phyloP scores from a whole-genome alignment of 2,329 filamentous ascomycete species.

The Colletotrichum lindemuthianum region DNA sequence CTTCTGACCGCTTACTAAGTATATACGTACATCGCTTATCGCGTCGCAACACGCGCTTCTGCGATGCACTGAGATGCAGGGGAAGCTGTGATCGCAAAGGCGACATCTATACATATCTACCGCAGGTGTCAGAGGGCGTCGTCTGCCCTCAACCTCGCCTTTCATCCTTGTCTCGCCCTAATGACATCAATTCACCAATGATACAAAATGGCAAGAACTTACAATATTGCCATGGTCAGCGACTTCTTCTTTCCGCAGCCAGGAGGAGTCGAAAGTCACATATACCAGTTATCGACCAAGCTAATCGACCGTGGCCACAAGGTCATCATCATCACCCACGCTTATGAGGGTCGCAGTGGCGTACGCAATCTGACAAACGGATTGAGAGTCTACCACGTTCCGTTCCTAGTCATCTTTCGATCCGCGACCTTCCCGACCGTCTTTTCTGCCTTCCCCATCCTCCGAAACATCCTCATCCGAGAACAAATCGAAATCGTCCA shows the following conservation, averaged over 20 bases:
- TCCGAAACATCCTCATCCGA: conserved; percentile 93
- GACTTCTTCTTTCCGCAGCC: conserved; percentile 99
- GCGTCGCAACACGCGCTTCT: background rate
- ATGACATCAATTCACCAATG: background rate
- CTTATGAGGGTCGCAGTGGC: conserved; percentile 89
- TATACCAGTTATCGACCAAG: conserved; percentile 97
- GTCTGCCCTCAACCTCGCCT: background rate
- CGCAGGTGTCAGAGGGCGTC: background rate
- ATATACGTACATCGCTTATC: conserved; percentile 39
- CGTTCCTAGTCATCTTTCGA: conserved; percentile 95
- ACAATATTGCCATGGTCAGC: conserved; percentile 90
- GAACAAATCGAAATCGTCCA: conserved; percentile 98
- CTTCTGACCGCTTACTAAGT: conserved; percentile 43
- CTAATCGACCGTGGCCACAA: conserved; percentile 97
- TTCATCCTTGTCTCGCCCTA: no score
- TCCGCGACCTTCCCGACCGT: conserved; percentile 94
- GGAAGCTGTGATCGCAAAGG: no score
- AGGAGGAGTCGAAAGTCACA: conserved; percentile 96
- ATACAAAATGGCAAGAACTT: conserved; percentile 53
- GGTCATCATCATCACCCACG: conserved; percentile 96
- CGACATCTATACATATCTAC: background rate
- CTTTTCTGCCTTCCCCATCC: conserved; percentile 98
- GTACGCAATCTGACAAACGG: conserved; percentile 97
- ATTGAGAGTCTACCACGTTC: conserved; percentile 97
- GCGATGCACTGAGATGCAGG: no score